Conservation (phyloP, 371 early-diverging fungal species). For the Saksenaea vasiformis region DNA sequence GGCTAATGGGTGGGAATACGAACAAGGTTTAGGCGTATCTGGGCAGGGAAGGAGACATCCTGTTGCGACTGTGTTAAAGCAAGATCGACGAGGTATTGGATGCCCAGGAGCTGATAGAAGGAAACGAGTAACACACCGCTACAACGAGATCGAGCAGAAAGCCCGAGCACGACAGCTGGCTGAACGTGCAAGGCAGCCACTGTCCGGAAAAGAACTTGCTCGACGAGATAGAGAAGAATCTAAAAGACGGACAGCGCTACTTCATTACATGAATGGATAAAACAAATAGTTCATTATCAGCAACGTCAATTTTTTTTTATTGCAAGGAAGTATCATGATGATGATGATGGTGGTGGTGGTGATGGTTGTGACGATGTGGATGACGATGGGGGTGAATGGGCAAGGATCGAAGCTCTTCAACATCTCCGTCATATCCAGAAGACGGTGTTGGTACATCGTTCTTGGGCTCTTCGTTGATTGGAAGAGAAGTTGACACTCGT, state of each 20-base stretch:
- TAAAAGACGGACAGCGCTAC: conserved; percentile 15
- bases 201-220: conserved; percentile 32
- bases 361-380: not conserved
- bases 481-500: conserved; percentile 4
- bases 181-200: not conserved
- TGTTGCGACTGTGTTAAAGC: conserved; percentile 49
- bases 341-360: not conserved
- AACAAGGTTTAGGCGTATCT: conserved; percentile 50
- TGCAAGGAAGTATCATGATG: not conserved
- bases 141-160: conserved; percentile 18
- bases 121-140: conserved; percentile 32
- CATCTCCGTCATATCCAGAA: conserved; percentile 22
- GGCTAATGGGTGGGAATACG: conserved; percentile 58
- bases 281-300: not conserved
- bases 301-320: not conserved
- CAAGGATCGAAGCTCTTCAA: conserved; percentile 10
- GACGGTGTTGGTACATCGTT: conserved; percentile 20
- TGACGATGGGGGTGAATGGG: not conserved
- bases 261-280: conserved; percentile 22
- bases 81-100: conserved; percentile 51
- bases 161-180: conserved; percentile 13
- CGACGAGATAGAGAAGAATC: conserved; percentile 21
- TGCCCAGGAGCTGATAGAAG: conserved; percentile 16
- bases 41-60: conserved; percentile 53
- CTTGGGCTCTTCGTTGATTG: conserved; percentile 2